phyloP scores from a whole-genome alignment of 495 filamentous ascomycete genomes.

The Penicillium salamii region DNA sequence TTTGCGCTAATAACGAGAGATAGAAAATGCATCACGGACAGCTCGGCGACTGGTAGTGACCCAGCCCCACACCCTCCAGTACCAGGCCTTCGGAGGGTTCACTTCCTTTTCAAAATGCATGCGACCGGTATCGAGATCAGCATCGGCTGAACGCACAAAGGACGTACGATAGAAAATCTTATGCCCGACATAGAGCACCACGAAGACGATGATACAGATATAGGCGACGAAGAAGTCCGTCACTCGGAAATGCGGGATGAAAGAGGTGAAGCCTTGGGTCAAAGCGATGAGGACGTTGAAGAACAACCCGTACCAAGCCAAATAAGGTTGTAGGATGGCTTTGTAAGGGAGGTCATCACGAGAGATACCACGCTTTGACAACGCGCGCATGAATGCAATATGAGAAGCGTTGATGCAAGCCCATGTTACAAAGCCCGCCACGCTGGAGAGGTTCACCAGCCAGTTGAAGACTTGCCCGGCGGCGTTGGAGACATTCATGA shows the following conservation, averaged over 20 bases:
- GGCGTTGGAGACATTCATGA: slow-evolving; percentile 44
- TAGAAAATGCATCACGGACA: neutral
- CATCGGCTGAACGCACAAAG: slow-evolving; percentile 31
- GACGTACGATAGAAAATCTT: slow-evolving; percentile 40
- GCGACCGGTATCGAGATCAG: slow-evolving; percentile 41
- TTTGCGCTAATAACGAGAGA: neutral
- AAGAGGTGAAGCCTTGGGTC: slow-evolving; percentile 62
- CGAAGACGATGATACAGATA: slow-evolving; percentile 52
- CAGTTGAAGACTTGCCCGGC: slow-evolving; percentile 47
- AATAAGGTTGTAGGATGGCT: slow-evolving; percentile 51
- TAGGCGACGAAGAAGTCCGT: slow-evolving; percentile 54
- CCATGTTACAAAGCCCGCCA: slow-evolving; percentile 66
- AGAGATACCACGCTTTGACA: slow-evolving; percentile 46
- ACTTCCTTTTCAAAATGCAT: slow-evolving; percentile 30
- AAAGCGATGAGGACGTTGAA: slow-evolving; percentile 59
- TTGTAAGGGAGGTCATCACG: slow-evolving; percentile 53
- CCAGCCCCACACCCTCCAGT: slow-evolving; percentile 24
- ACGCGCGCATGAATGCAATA: slow-evolving; percentile 54
- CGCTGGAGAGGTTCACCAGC: slow-evolving; percentile 55
- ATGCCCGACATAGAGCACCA: slow-evolving; percentile 48
- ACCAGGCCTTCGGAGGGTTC: slow-evolving; percentile 26
- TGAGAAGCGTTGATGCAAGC: slow-evolving; percentile 54
- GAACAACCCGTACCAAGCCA: slow-evolving; percentile 53
- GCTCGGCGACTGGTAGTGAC: neutral
- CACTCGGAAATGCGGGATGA: slow-evolving; percentile 53